These are phyloP conservation scores for Anthracocystis walkeri DNA, from an alignment of 1,284 basidiomycete species.

Conservation along the genomic window DNA sequence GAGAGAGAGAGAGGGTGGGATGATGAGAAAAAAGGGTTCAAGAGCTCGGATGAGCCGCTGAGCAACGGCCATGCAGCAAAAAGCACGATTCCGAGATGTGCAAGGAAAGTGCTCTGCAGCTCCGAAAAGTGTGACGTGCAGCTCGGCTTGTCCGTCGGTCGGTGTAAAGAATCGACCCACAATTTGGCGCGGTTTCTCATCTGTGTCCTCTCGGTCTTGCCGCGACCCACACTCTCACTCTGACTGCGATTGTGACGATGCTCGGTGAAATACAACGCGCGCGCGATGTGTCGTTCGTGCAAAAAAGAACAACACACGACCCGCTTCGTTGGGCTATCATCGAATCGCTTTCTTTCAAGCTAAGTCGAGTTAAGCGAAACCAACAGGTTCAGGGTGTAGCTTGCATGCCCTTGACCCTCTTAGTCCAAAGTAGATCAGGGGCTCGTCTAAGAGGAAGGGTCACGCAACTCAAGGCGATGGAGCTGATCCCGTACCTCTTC, in stretches of 20 bases:
- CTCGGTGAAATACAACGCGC: neutral
- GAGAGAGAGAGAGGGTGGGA: neutral
- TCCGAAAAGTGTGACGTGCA: conserved; percentile 22
- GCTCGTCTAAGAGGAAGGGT: too few species aligned
- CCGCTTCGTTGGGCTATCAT: conserved; percentile 11
- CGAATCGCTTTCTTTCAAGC: neutral
- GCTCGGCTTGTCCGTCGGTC: conserved; percentile 7
- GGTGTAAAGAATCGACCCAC: neutral
- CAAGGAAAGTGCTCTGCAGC: conserved; percentile 24
- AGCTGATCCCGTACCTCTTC: too few species aligned
- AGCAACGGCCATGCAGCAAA: conserved; percentile 3
- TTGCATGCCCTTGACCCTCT: conserved; percentile 12
- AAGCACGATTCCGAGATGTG: conserved; percentile 2
- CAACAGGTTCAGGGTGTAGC: neutral
- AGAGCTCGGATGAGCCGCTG: conserved; percentile 16
- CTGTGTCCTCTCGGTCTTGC: neutral
- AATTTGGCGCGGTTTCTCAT: conserved; percentile 1
- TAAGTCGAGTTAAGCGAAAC: neutral
- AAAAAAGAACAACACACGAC: conserved; percentile 4
- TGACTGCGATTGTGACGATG: neutral
- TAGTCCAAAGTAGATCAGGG: too few species aligned
- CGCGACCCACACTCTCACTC: too few species aligned
- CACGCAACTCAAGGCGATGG: too few species aligned
- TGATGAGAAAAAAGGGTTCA: conserved; percentile 10
- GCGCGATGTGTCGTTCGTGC: neutral